Percentiles rank a stretch among this genome's conserved stretches.
Conservation (phyloP, 352 stramenopile genomes). For the Pythium utonaiense region DNA sequence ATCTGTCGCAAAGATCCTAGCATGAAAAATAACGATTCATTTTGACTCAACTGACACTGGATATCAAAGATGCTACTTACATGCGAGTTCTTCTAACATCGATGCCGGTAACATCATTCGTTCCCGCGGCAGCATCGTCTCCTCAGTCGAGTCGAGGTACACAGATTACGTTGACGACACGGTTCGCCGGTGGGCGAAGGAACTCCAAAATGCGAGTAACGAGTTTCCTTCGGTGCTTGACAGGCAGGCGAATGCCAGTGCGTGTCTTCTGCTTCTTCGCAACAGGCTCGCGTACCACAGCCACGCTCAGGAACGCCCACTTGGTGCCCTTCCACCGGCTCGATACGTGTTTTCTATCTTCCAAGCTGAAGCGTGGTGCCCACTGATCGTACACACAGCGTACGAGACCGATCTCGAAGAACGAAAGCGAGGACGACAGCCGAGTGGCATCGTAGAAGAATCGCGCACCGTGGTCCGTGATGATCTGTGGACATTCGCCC, state of each 20-base stretch:
- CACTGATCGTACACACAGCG: neutral
- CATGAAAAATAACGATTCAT: too few relatives aligned
- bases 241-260: neutral
- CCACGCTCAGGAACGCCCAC: neutral
- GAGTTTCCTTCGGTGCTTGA: neutral
- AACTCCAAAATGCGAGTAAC: neutral
- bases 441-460: neutral
- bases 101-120: too few relatives aligned
- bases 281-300: neutral
- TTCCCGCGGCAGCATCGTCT: too few relatives aligned
- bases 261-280: neutral
- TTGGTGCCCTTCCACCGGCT: neutral
- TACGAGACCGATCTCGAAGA: neutral
- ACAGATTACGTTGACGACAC: neutral
- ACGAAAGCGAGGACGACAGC: neutral
- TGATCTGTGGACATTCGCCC: neutral
- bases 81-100: too few relatives aligned
- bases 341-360: neutral
- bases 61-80: too few relatives aligned
- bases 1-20: neutral
- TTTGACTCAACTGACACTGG: too few relatives aligned
- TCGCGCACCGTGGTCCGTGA: neutral
- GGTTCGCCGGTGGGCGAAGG: neutral
- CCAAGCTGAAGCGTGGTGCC: neutral
- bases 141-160: neutral